Evolutionary conservation across 495 filamentous ascomycete genomes (phyloP).

Genomic region (Acidiella bohemica): DNA sequence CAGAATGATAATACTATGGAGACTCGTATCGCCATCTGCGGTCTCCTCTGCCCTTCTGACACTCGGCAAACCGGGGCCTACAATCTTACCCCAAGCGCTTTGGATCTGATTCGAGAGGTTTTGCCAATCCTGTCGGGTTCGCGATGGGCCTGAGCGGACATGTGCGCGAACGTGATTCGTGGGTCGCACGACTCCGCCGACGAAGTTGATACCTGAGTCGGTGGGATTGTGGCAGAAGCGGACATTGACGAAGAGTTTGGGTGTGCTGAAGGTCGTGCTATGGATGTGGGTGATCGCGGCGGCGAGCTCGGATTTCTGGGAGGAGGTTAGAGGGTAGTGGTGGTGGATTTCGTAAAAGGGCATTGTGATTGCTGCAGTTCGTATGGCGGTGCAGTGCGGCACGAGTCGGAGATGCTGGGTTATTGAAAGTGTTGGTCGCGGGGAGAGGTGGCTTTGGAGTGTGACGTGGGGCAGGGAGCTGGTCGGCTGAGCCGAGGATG

Average conservation of each 20-base stretch:
- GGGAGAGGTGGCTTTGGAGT: no score
- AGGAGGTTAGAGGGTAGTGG: conserved; percentile 11
- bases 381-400: no score
- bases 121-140: conserved; percentile 14
- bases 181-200: conserved; percentile 1
- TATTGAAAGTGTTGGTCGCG: no score
- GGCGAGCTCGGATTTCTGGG: conserved; percentile 22
- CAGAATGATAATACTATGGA: conserved; percentile 20
- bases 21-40: conserved; percentile 14
- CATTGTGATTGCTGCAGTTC: no score
- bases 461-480: no score
- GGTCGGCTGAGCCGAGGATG: no score
- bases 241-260: conserved; percentile 25
- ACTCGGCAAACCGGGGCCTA: conserved; percentile 8
- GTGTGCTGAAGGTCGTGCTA: conserved; percentile 19
- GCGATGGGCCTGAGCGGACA: conserved; percentile 19
- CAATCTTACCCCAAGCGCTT: conserved; percentile 14
- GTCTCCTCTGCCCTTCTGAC: conserved; percentile 2
- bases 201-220: conserved; percentile 6
- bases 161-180: conserved; percentile 21
- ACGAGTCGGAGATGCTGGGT: no score
- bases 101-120: conserved; percentile 5
- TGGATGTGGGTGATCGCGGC: conserved; percentile 23
- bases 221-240: no score
- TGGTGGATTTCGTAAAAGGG: conserved; percentile 26